Percentiles rank a stretch among this genome's conserved stretches.
Conservation (phyloP, 768 basidiomycete genomes). For the Auricularia cornea region DNA sequence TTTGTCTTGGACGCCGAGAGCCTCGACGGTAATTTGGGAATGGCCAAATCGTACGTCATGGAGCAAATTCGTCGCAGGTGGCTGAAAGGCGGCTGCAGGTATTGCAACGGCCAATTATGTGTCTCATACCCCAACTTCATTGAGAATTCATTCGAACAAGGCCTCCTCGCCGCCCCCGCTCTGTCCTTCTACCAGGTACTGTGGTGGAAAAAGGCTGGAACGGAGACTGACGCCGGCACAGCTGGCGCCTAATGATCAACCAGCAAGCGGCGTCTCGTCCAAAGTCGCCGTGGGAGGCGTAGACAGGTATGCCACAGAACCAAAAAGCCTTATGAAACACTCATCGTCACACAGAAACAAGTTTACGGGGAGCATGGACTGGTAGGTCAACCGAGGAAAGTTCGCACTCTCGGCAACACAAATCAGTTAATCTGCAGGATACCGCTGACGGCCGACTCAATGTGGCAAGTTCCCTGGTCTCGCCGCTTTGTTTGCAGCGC, state of each 20-base stretch:
- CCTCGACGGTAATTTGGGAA: background rate
- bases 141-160: constrained; percentile 1
- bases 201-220: too few relatives aligned
- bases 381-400: background rate
- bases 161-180: constrained; percentile 1
- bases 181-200: constrained; percentile 4
- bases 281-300: constrained; percentile 1
- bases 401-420: background rate
- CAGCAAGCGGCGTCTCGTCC: background rate
- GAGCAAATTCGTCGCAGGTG: background rate
- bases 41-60: constrained; percentile 1
- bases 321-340: background rate
- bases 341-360: background rate
- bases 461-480: constrained; percentile 2
- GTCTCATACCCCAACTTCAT: constrained; percentile 3
- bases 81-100: background rate
- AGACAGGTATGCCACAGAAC: background rate
- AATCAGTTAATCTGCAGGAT: background rate
- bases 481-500: background rate
- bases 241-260: background rate
- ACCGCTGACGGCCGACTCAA: constrained; percentile 1
- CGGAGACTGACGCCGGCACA: too few relatives aligned
- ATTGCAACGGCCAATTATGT: background rate
- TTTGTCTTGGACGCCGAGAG: background rate
- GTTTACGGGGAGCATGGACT: constrained; percentile 6